These are phyloP conservation scores for Mycena kentingensis DNA, from an alignment of 768 basidiomycete species.

Conservation along the genomic window DNA sequence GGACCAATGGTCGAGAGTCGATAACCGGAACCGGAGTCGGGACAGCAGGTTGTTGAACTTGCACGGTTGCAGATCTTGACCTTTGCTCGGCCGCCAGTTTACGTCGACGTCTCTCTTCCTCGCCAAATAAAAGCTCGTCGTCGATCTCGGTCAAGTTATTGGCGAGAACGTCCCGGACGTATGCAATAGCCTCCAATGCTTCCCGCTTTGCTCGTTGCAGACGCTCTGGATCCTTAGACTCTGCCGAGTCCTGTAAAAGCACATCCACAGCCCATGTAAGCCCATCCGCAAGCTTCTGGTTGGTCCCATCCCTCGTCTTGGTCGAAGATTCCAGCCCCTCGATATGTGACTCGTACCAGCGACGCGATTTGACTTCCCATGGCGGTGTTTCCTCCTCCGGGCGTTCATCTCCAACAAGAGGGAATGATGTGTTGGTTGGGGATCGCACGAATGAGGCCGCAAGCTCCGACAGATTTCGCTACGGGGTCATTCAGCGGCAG, in stretches of 20 bases:
- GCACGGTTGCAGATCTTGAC: constrained; percentile 12
- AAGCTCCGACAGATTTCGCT: constrained; percentile 90
- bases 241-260: constrained; percentile 58
- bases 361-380: constrained; percentile 70
- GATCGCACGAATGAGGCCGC: constrained; percentile 65
- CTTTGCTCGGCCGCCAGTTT: constrained; percentile 22
- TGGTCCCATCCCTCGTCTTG: constrained; percentile 32
- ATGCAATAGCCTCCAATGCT: constrained; percentile 74
- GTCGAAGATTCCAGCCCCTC: background rate
- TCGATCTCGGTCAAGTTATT: constrained; percentile 58
- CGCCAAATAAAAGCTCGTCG: constrained; percentile 64
- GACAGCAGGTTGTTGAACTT: constrained; percentile 34
- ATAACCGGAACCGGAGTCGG: constrained; percentile 39
- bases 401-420: constrained; percentile 60
- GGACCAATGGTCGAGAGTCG: constrained; percentile 35
- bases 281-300: constrained; percentile 67
- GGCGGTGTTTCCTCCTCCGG: constrained; percentile 56
- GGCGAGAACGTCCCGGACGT: constrained; percentile 74
- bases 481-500: constrained; percentile 10
- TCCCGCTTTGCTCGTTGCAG: constrained; percentile 52
- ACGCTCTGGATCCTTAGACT: constrained; percentile 41
- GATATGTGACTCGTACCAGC: constrained; percentile 55
- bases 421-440: constrained; percentile 57
- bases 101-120: constrained; percentile 38
- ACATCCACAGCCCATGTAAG: constrained; percentile 75